Conservation (phyloP, 1,284 basidiomycete genomes). For the Leccinum pallidistipes region DNA sequence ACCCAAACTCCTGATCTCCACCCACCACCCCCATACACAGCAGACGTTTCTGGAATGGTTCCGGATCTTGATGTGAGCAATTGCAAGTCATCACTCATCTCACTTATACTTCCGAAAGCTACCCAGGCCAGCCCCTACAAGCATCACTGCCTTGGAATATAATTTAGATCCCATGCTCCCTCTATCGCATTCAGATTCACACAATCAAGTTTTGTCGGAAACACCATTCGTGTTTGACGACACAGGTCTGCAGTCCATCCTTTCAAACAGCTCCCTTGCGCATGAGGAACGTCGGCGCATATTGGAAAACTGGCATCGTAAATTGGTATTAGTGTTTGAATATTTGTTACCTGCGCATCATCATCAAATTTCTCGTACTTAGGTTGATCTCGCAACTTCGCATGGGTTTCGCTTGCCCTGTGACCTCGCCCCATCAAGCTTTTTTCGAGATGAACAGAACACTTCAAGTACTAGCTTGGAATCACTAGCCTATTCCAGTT, state of each 20-base stretch:
- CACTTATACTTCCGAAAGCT: background rate
- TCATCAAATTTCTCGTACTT: background rate
- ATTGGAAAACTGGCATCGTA: background rate
- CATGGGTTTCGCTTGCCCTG: background rate
- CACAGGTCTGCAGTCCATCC: background rate
- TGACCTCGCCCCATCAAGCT: background rate
- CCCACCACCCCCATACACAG: background rate
- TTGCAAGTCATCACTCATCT: background rate
- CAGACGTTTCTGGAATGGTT: background rate
- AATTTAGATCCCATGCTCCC: background rate
- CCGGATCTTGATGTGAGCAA: background rate
- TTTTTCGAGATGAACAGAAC: background rate
- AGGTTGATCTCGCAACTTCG: background rate
- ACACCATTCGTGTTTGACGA: background rate
- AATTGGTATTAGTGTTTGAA: background rate
- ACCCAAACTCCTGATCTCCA: background rate
- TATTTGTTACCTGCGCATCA: background rate
- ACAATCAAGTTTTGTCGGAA: background rate
- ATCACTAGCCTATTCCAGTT: no score
- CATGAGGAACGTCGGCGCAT: background rate
- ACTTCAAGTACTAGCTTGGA: background rate
- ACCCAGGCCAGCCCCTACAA: no score
- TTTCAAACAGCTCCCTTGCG: background rate
- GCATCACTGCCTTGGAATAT: no score
- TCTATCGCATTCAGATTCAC: no score